phyloP scores from a whole-genome alignment of 768 basidiomycete species.

The Lactarius psammicola region DNA sequence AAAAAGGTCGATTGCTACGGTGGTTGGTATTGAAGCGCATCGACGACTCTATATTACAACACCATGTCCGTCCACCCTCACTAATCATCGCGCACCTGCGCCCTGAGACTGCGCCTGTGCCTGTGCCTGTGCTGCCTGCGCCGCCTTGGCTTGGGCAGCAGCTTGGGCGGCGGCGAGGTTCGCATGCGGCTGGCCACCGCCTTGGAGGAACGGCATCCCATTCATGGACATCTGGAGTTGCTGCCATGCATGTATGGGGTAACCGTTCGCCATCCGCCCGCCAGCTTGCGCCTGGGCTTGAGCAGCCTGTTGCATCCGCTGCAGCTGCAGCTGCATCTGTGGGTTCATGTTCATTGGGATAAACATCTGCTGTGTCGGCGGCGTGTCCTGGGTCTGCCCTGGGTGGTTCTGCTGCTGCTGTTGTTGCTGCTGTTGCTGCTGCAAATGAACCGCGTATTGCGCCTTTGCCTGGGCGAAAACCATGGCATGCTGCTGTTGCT shows the following conservation, averaged over 20 bases:
- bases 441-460: slow-evolving; percentile 5
- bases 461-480: neutral
- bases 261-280: slow-evolving; percentile 18
- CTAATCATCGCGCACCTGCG: slow-evolving; percentile 16
- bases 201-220: slow-evolving; percentile 10
- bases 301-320: slow-evolving; percentile 25
- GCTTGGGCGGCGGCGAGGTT: neutral
- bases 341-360: slow-evolving; percentile 27
- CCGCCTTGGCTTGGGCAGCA: slow-evolving; percentile 13
- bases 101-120: slow-evolving; percentile 27
- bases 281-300: slow-evolving; percentile 25
- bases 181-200: slow-evolving; percentile 4
- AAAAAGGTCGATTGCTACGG: neutral
- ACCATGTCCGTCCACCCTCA: too few relatives aligned
- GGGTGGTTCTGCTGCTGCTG: slow-evolving; percentile 26
- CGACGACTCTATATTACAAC: neutral
- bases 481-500: too few relatives aligned
- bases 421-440: slow-evolving; percentile 29
- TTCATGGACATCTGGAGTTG: slow-evolving; percentile 4
- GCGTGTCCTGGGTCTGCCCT: slow-evolving; percentile 29
- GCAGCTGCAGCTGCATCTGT: slow-evolving; percentile 22
- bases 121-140: slow-evolving; percentile 15
- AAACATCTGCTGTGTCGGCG: slow-evolving; percentile 31
- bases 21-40: neutral
- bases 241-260: neutral